Evolutionary conservation across 1,284 basidiomycete species (phyloP).

Genomic region (Apiotrichum porosum): DNA sequence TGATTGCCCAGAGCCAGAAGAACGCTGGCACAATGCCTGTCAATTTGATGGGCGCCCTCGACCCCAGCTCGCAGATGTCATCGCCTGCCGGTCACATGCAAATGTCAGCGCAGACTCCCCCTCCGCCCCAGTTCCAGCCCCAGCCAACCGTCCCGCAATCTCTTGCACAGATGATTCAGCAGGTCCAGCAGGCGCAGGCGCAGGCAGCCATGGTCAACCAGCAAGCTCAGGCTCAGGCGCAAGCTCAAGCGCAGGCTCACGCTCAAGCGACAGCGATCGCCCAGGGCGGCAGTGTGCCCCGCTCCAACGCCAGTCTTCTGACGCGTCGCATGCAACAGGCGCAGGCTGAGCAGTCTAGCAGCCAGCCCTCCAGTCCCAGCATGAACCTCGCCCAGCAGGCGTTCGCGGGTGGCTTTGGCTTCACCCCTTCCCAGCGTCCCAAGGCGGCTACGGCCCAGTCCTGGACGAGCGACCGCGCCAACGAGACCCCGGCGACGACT

Average conservation of each 20-base stretch:
- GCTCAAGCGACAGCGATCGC: neutral
- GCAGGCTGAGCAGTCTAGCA: slow-evolving; percentile 1
- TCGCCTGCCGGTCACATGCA: no score
- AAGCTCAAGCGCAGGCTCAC: slow-evolving; percentile 5
- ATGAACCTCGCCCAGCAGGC: neutral
- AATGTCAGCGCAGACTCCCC: neutral
- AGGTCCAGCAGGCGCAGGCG: slow-evolving; percentile 4
- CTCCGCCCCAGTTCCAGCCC: slow-evolving; percentile 3
- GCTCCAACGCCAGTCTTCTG: slow-evolving; percentile 22
- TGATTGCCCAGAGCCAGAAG: slow-evolving; percentile 7
- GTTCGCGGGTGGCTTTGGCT: neutral
- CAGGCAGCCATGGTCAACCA: neutral
- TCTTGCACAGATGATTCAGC: slow-evolving; percentile 8
- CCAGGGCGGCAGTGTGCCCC: neutral
- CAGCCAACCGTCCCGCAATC: neutral
- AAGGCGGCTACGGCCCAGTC: neutral
- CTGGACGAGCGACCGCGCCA: neutral
- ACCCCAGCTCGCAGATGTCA: no score
- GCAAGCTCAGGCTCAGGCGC: neutral
- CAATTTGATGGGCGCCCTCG: slow-evolving; percentile 11
- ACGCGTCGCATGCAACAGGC: slow-evolving; percentile 30
- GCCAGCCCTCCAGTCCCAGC: neutral
- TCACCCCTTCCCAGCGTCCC: neutral
- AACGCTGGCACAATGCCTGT: slow-evolving; percentile 7
- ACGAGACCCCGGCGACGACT: slow-evolving; percentile 33